A percentile compares a stretch with the other conserved stretches of the same genome.
Evolutionary conservation across 225 moss, liverwort and hornwort species (phyloP).

Genomic region (Bryoerythrophyllum caledonicum): DNA sequence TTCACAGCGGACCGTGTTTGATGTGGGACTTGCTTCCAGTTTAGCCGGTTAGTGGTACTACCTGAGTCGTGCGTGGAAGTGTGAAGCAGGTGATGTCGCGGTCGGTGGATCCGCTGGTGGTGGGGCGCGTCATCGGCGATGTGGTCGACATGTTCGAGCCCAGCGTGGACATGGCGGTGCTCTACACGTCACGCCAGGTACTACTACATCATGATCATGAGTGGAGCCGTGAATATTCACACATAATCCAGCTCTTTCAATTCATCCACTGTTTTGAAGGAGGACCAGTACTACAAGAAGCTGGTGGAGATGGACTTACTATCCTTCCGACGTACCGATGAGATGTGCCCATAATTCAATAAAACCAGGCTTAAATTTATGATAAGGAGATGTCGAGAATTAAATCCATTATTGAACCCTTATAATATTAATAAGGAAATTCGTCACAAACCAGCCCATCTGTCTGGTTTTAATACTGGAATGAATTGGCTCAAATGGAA

Average conservation of each 20-base stretch:
- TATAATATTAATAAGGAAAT: background rate
- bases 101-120: slow-evolving; percentile 93
- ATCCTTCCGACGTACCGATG: background rate
- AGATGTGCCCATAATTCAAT: background rate
- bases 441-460: background rate
- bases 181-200: slow-evolving; percentile 71
- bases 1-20: background rate
- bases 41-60: slow-evolving; percentile 15
- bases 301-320: background rate
- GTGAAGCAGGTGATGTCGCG: slow-evolving; percentile 65
- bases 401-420: background rate
- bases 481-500: background rate
- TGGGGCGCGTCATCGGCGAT: slow-evolving; percentile 91
- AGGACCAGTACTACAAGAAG: background rate
- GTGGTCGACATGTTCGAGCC: slow-evolving; percentile 88
- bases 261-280: background rate
- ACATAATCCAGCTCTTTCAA: slow-evolving; percentile 1
- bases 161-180: slow-evolving; percentile 75
- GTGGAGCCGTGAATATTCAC: background rate
- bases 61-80: slow-evolving; percentile 7
- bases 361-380: background rate
- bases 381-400: background rate
- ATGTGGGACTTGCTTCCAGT: background rate
- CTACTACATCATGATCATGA: background rate
- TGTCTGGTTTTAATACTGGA: background rate